Evolutionary conservation across 1,284 basidiomycete species (phyloP).

Genomic region (Leccinum subrobustum): DNA sequence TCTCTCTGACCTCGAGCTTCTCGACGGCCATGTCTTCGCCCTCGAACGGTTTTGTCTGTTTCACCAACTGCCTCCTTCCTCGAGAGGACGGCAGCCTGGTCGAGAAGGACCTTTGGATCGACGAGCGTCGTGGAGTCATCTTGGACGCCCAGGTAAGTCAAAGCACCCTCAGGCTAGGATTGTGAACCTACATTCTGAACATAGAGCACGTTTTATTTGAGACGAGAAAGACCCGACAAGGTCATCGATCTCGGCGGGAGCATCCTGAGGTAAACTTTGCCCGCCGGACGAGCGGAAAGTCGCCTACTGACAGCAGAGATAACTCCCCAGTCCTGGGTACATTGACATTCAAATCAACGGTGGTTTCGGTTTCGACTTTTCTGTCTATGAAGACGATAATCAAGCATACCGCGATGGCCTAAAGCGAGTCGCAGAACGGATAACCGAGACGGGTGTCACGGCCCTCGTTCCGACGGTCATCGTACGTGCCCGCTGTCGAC

Average conservation of each 20-base stretch:
- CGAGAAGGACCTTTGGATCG: slow-evolving; percentile 75
- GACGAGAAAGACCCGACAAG: slow-evolving; percentile 58
- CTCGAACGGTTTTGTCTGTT: slow-evolving; percentile 71
- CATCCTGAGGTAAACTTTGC: slow-evolving; percentile 57
- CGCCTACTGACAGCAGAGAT: slow-evolving; percentile 9
- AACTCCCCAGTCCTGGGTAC: slow-evolving; percentile 60
- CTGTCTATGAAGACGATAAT: slow-evolving; percentile 71
- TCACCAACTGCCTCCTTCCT: slow-evolving; percentile 80
- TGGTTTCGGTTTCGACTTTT: slow-evolving; percentile 89
- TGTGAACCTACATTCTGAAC: slow-evolving; percentile 4
- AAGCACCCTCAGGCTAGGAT: too few species aligned
- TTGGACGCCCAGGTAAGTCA: slow-evolving; percentile 65
- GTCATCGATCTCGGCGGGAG: slow-evolving; percentile 69
- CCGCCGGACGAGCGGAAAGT: not conserved
- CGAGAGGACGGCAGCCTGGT: slow-evolving; percentile 73
- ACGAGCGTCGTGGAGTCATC: slow-evolving; percentile 65
- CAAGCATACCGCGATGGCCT: slow-evolving; percentile 68
- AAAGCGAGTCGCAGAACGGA: slow-evolving; percentile 67
- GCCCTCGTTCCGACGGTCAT: slow-evolving; percentile 83
- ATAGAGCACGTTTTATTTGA: slow-evolving; percentile 57
- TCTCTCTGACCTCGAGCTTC: slow-evolving; percentile 6
- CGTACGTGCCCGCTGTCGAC: slow-evolving; percentile 42
- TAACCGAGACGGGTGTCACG: slow-evolving; percentile 87
- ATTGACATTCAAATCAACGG: slow-evolving; percentile 86
- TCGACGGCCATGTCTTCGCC: slow-evolving; percentile 30